Evolutionary conservation across 257 asterid genomes (phyloP), one percentile per base, ranked within the genome.

Genomic region (Pogostemon cablin): DNA sequence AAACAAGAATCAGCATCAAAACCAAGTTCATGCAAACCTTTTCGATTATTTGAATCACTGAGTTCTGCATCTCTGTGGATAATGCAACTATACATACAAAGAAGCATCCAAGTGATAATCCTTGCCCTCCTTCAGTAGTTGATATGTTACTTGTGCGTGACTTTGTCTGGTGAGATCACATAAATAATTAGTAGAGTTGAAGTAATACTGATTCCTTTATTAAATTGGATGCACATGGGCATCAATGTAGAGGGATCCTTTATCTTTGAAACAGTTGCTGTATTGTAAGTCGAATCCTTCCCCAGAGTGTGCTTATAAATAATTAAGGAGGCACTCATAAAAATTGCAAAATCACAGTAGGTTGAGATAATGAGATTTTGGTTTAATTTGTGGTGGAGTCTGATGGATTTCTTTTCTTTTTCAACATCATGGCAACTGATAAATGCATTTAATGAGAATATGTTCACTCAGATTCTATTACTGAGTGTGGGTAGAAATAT

Each of bases 261-360:
- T 40, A 8, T 42, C 35, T 44, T 59, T 3, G 62, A 60, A 57
- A 2, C 54, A 58, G 4, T 44, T 46, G 50, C 42, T 71, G 44
- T 3, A 25, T 41, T 71, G 48, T 17, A 67, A 52, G 48, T 67
- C 39, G 40, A 67, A 67, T 5, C 62, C 52, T 2, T 50, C 72
- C 63, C 54, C 4, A 17, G 7, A 35, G 48, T 43, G 67, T 20
- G 9, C 67, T 57, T 46, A 9, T 34, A 32, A 47, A 58, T 41
- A 48, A 58, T 47, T 9, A 46, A 41, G 10, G 52, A 55, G 56
- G 7, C 38, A 6, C 73, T 20, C n/a, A 32, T n/a, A 10, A 15
- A 25, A 53, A 40, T 55, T 39, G 10, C 40, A 34, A 40, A 43
- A 25, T 42, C 43, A 39, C n/a, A 39, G 25, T 17, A 15, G 38